These are phyloP conservation scores for Schizophyllum amplum DNA, from an alignment of 1,284 basidiomycete species.

Conservation along the genomic window DNA sequence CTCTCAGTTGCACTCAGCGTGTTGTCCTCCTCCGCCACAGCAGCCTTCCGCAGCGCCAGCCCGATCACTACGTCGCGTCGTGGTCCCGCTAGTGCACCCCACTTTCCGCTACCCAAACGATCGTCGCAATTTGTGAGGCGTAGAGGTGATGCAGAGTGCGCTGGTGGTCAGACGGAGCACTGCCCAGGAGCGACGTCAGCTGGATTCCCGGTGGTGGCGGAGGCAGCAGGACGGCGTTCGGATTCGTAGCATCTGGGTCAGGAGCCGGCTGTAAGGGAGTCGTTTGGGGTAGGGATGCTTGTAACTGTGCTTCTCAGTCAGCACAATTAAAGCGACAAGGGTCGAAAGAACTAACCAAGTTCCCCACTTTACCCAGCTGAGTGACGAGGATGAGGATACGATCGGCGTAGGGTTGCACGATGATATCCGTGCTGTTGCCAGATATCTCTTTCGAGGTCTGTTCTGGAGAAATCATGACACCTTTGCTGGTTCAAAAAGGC, in stretches of 20 bases:
- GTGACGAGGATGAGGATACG: slow-evolving; percentile 76
- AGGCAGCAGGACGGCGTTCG: slow-evolving; percentile 41
- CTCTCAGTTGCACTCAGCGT: slow-evolving; percentile 40
- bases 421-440: slow-evolving; percentile 60
- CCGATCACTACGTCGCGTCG: slow-evolving; percentile 59
- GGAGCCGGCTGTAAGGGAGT: slow-evolving; percentile 44
- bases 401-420: slow-evolving; percentile 76
- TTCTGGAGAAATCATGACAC: background rate
- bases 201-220: slow-evolving; percentile 66
- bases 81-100: slow-evolving; percentile 28
- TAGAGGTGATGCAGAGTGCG: slow-evolving; percentile 77
- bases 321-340: slow-evolving; percentile 16
- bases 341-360: slow-evolving; percentile 49
- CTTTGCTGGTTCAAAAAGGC: background rate
- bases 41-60: slow-evolving; percentile 46
- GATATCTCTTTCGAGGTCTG: background rate
- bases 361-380: slow-evolving; percentile 83
- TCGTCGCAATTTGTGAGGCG: slow-evolving; percentile 77
- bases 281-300: slow-evolving; percentile 69
- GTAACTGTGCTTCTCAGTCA: slow-evolving; percentile 32
- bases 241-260: slow-evolving; percentile 26
- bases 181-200: slow-evolving; percentile 73
- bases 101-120: slow-evolving; percentile 62
- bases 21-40: slow-evolving; percentile 24
- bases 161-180: slow-evolving; percentile 50